These are phyloP conservation scores for Metschnikowia aberdeeniae DNA, from an alignment of 805 yeast genomes.

Conservation along the genomic window DNA sequence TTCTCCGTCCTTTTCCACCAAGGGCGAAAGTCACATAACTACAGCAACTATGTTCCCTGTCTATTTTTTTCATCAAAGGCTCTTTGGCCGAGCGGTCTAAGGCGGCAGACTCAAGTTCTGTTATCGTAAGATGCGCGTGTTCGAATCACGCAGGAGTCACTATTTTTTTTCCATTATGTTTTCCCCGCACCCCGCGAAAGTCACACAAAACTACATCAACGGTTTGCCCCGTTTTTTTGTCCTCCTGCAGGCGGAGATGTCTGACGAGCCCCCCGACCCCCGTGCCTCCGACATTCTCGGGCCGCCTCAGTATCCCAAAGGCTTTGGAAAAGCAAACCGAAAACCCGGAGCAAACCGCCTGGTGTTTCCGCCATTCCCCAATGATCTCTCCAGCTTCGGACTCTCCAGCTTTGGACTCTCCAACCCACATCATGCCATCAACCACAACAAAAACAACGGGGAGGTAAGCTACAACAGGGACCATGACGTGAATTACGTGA, in stretches of 20 bases:
- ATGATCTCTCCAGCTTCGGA: no score
- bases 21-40: no score
- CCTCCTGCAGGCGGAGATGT: background rate
- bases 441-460: no score
- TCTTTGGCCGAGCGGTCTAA: background rate
- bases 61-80: slow-evolving; percentile 16
- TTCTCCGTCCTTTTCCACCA: no score
- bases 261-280: background rate
- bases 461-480: no score
- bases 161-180: background rate
- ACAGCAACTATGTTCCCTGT: no score
- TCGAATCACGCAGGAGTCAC: slow-evolving; percentile 12
- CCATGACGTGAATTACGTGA: no score
- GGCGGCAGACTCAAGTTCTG: no score
- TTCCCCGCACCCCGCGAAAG: background rate
- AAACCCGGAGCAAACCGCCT: background rate
- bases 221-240: background rate
- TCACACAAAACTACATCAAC: slow-evolving; percentile 3
- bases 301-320: slow-evolving; percentile 5
- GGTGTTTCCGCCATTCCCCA: no score
- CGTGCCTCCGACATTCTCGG: slow-evolving; percentile 1
- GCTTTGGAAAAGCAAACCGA: background rate
- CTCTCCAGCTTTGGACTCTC: no score
- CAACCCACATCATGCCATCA: no score
- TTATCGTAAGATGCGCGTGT: slow-evolving; percentile 2